Evolutionary conservation across 225 moss, liverwort and hornwort species (phyloP), one percentile per base, ranked within the genome.

Genomic region (Marchantia paleacea): DNA sequence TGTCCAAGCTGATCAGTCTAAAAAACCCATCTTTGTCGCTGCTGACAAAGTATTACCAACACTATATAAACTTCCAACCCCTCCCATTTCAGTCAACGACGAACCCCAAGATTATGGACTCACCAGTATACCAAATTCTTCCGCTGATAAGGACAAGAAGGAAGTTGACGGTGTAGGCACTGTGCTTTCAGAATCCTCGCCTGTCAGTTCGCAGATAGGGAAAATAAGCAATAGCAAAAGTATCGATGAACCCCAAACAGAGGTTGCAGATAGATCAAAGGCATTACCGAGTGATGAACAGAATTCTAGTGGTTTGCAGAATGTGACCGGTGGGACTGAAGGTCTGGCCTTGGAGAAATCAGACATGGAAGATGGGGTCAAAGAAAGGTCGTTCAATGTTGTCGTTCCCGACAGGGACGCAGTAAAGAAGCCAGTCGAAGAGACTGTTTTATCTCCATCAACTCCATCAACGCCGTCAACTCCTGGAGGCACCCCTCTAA

Each of bases 401-500:
- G 30, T 18, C 0, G 55, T 58, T 14, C 75, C 74, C 30, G 39
- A 31, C 31, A 77, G 30, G 24, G 61, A 60, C 24, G 47, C 51
- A 48, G 9, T n/a, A 22, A 78, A 65, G 51, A 66, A 30, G 10
- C 24, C 31, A 62, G 50, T 15, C 3, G 77, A 77, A 47, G 78
- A 65, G 15, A 51, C 10, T 50, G 22, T 49, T 52, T 65, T 48
- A 25, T 16, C 51, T 26, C 50, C 73, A 25, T 8, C 50, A 16
- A 76, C 39, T 58, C 72, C 72, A 39, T 39, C 39, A 66, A 66
- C 24, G 19, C 69, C 81, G 14, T 29, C 75, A 10, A 84, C 86
- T 12, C 86, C 86, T 66, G 81, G 70, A 53, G 81, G 81, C 12
- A 79, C 86, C 51, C 86, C 86, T 24, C 77, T 87, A 15, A 79